Base-by-base conservation (phyloP, 306 rosid genomes). In the Luffa aegyptiaca region DNA sequence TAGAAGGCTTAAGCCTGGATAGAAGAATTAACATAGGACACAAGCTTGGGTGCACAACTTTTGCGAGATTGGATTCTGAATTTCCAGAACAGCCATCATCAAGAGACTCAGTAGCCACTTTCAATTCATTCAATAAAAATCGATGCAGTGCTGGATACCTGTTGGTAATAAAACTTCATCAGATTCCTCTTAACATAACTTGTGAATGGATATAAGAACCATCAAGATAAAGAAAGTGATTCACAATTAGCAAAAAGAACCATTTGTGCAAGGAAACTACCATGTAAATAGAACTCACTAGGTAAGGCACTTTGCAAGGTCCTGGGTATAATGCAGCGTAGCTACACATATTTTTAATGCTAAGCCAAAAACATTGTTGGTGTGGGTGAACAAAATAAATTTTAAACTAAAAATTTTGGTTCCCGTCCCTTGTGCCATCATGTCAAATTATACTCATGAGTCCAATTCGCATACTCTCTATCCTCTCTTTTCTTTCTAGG, bases 141-240 rank as follows among this genome's bases (percentile, higher is more conserved):
- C 90, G 86, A 89, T 95, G 99, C 85, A 95, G 83, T 35, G 92
- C 77, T 6, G 99, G 97, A 86, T 95, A 93, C 97, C 99, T 95
- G 71, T 84, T 84, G 7, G 63, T 41, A 86, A 42, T 21, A 77
- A 79, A 39, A 78, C 62, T 51, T 59, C 20, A 74, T 84, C 66
- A 71, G 48, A 46, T 35, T 51, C 75, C 51, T 78, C 53, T 31
- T 31, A 44, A 20, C 6, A 42, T 45, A 48, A 11, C 42, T n/a
- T 20, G 2, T 21, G 35, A 58, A 46, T 56, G 16, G 21, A 77
- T 57, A 77, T n/a, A 71, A 71, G 37, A 45, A 46, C 20, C n/a
- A 44, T 42, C 8, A 10, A 69, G 35, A 42, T 41, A 2, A 44
- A n/a, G 33, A 20, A 68, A 8, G 31, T 45, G 39, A 70, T 45